Conservation (phyloP, 495 filamentous ascomycete species). For the Penicillium simplicissimum region DNA sequence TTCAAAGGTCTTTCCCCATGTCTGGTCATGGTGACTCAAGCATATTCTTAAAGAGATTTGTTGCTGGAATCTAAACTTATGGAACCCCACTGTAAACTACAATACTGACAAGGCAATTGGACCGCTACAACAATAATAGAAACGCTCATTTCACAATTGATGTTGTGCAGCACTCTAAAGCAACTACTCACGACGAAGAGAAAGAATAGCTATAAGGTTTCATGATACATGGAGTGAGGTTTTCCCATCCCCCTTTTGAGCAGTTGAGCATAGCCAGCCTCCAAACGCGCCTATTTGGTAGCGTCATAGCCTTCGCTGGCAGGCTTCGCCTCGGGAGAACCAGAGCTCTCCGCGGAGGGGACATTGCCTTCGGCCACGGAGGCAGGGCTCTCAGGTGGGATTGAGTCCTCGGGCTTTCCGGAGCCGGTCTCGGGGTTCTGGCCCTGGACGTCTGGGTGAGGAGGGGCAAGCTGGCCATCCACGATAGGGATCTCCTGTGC, state of each 20-base stretch:
- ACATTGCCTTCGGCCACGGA: constrained; percentile 59
- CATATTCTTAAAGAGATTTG: too few species aligned
- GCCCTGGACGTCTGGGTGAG: constrained; percentile 82
- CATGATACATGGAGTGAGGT: constrained; percentile 31
- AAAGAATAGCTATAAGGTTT: constrained; percentile 21
- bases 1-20: too few species aligned
- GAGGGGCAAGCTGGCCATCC: constrained; percentile 70
- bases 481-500: constrained; percentile 58
- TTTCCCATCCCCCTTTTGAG: constrained; percentile 13
- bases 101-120: background rate
- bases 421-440: constrained; percentile 62
- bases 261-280: constrained; percentile 17
- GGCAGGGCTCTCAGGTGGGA: constrained; percentile 44
- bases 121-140: constrained; percentile 1
- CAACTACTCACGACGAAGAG: constrained; percentile 21
- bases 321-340: constrained; percentile 63
- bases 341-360: constrained; percentile 57
- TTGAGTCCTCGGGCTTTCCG: constrained; percentile 37
- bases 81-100: background rate
- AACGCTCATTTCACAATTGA: constrained; percentile 16
- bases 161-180: constrained; percentile 9
- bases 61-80: too few species aligned
- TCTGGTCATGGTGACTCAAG: too few species aligned
- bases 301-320: constrained; percentile 78
- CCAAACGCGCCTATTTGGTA: constrained; percentile 33